Conservation (phyloP, 2,329 filamentous ascomycete genomes). For the Colletotrichum spaethianum region DNA sequence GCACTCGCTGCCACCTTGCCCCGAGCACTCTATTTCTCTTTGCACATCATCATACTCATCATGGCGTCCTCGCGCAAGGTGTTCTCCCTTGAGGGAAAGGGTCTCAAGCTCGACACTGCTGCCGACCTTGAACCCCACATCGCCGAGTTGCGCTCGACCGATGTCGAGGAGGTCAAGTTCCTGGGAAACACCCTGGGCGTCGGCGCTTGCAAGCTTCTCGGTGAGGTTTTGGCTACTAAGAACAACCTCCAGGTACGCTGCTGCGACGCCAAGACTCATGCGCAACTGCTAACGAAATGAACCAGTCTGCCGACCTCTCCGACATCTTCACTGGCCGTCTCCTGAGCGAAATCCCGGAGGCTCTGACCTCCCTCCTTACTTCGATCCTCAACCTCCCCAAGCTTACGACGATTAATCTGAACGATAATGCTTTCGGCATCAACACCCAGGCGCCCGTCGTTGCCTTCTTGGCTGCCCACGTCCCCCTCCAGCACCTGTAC, state of each 20-base stretch:
- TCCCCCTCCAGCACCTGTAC: conserved; percentile 92
- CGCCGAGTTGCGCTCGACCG: conserved; percentile 78
- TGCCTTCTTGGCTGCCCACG: conserved; percentile 89
- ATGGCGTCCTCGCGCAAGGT: conserved; percentile 63
- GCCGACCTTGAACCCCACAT: conserved; percentile 90
- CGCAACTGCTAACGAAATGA: conserved; percentile 11
- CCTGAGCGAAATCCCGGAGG: conserved; percentile 92
- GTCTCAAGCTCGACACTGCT: conserved; percentile 91
- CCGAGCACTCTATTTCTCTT: conserved; percentile 4
- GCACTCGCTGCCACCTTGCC: conserved; percentile 29
- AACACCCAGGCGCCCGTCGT: conserved; percentile 95
- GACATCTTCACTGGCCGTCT: conserved; percentile 98
- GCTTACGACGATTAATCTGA: conserved; percentile 93
- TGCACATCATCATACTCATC: conserved; percentile 20
- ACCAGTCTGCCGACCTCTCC: conserved; percentile 85
- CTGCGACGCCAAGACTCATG: neutral
- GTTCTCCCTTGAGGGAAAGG: conserved; percentile 93
- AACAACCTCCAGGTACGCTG: conserved; percentile 80
- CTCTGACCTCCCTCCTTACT: conserved; percentile 86
- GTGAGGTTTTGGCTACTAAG: conserved; percentile 87
- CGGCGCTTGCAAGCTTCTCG: conserved; percentile 87
- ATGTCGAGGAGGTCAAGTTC: conserved; percentile 88
- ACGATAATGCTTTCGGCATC: conserved; percentile 97
- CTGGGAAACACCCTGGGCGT: conserved; percentile 94
- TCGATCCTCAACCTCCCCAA: conserved; percentile 88